Conservation (phyloP, 2,329 filamentous ascomycete species). For the Cercospora citrullina region DNA sequence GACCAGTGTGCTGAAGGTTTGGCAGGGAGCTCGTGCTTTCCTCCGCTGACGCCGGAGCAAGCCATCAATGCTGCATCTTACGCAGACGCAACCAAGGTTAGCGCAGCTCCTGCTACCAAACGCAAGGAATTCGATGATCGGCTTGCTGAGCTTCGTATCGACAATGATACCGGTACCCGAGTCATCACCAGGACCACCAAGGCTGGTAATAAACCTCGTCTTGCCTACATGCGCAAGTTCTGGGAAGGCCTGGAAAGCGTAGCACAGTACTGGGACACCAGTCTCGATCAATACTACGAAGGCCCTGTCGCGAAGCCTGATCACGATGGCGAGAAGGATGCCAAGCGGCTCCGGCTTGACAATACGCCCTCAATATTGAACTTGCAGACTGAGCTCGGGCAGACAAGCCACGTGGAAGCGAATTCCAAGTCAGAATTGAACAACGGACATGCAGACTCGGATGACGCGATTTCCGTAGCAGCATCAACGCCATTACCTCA, state of each 20-base stretch:
- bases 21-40: slow-evolving; percentile 39
- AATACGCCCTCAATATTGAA: slow-evolving; percentile 13
- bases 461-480: slow-evolving; percentile 1
- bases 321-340: slow-evolving; percentile 21
- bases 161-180: slow-evolving; percentile 60
- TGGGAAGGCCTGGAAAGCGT: slow-evolving; percentile 60
- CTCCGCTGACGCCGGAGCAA: slow-evolving; percentile 33
- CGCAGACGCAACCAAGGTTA: slow-evolving; percentile 39
- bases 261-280: slow-evolving; percentile 64
- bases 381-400: slow-evolving; percentile 7
- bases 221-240: slow-evolving; percentile 61
- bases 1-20: neutral
- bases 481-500: slow-evolving; percentile 9
- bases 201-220: slow-evolving; percentile 48
- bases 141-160: slow-evolving; percentile 53
- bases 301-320: slow-evolving; percentile 27
- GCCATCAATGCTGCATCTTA: slow-evolving; percentile 35
- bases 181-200: slow-evolving; percentile 53
- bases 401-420: neutral
- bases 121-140: slow-evolving; percentile 52
- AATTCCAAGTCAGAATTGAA: neutral
- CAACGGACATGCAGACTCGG: neutral
- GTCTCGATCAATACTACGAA: slow-evolving; percentile 56
- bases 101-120: slow-evolving; percentile 51
- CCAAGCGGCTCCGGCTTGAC: slow-evolving; percentile 33